Base-by-base conservation (phyloP, 2,329 filamentous ascomycete species). In the Domatiomyces globalis region DNA sequence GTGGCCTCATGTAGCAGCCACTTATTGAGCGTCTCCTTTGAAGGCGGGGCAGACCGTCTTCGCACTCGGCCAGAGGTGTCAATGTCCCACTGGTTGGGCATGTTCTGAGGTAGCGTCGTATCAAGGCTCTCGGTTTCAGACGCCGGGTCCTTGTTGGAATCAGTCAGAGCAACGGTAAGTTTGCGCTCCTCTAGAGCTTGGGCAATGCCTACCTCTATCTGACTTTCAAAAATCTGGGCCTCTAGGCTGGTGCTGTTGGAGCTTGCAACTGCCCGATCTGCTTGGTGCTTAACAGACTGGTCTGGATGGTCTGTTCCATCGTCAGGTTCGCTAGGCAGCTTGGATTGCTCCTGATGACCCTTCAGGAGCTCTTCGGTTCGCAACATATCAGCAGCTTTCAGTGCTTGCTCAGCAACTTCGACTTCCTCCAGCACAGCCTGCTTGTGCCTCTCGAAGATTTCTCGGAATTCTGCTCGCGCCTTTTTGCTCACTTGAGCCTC, bases 401-500 rank as follows among this genome's bases (percentile, higher is more conserved):
- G 52, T 19, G 60, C 51, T 9, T 54, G 55, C 8, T 67, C 60
- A 25, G 59, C 54, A 5, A 60, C 55, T 36, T 64, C 58, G 42
- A 64, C 63, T 15, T 62, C 63, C 9, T 60, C 51, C 36, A 65
- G 19, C 7, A 58, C 47, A 50, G 56, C 55, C 18, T 65, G 59
- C 33, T 58, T 56, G 19, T 57, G 63, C 1, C 63, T 59, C 50
- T 70, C 67, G 29, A 71, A 70, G 60, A 69, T 68, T 55, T 63
- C 61, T 46, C 66, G 62, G 65, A 66, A 80, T 55, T 71, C 74
- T 49, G 80, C 73, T 42, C 87, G 79, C 51, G 79, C 72, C 8
- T 71, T 69, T 55, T 77, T 78, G 0, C 83, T 86, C 47, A 76
- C 73, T 7, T 78, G 76, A 9, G 81, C 82, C 50, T 80, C 75